Base-by-base conservation (phyloP, 257 asterid genomes). In the Cynanchum wilfordii region DNA sequence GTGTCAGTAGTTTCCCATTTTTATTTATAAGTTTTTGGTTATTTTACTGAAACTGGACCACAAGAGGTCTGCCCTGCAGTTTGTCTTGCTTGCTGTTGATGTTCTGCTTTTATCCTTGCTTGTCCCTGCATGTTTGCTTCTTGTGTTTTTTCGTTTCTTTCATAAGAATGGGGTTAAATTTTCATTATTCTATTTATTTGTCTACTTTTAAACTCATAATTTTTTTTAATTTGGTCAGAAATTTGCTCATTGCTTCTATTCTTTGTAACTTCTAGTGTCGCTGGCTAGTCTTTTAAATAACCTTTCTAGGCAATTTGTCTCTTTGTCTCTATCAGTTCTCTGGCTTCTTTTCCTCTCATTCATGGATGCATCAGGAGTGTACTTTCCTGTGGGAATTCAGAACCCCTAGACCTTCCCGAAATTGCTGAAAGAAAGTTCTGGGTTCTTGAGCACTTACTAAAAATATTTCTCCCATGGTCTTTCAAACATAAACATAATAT, bases 341-440 rank as follows among this genome's bases (percentile, higher is more conserved):
- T 25, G 47, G 47, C 13, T 62, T 59, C 66, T 59, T 68, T 59
- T 68, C 20, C 54, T n/a, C 16, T 68, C 45, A 68, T 55, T 42
- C 72, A 25, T 13, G 19, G 38, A 30, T 12, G 36, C 71, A 44
- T 12, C 71, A 50, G 17, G 51, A 68, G 25, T 47, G 73, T 20
- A 29, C 10, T 38, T 29, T 7, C 47, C 42, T 5, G 10, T 27
- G 13, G 67, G 17, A 62, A 42, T 62, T 7, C 22, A 62, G 7
- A 7, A 60, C 44, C 22, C 42, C 44, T 60, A 29, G 44, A 13
- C 66, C 38, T 5, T 69, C 47, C 68, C 49, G n/a, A 27, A 19
- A 24, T 40, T 54, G 69, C 51, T 66, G 38, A 55, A 27, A 13
- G 12, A 20, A 22, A 25, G 38, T 10, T 30, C 20, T 45, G 17